Conservation (phyloP, 108 stramenopile genomes). For the Parmales sp. region DNA sequence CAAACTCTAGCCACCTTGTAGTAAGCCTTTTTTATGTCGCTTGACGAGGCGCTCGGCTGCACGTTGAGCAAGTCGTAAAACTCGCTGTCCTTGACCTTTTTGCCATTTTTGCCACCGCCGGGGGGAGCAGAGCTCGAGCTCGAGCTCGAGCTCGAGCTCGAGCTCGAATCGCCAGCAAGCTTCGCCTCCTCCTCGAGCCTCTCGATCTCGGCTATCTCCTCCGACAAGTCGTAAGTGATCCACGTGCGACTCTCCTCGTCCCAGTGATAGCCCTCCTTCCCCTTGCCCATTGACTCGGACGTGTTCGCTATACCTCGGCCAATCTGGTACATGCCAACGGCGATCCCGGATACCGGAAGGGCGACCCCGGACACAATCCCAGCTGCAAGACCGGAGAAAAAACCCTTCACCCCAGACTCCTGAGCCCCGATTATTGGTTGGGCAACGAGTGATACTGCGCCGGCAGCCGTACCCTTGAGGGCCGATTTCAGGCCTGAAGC, state of each 20-base stretch:
- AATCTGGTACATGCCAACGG: slow-evolving; percentile 70
- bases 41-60: slow-evolving; percentile 55
- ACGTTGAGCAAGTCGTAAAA: slow-evolving; percentile 78
- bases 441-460: slow-evolving; percentile 59
- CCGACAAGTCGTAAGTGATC: slow-evolving; percentile 48
- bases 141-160: too few relatives aligned
- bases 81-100: slow-evolving; percentile 59
- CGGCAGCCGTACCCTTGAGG: slow-evolving; percentile 65
- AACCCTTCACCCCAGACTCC: slow-evolving; percentile 59
- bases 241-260: slow-evolving; percentile 63
- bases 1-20: slow-evolving; percentile 66
- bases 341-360: slow-evolving; percentile 68
- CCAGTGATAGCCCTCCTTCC: slow-evolving; percentile 70
- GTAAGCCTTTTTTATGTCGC: slow-evolving; percentile 84
- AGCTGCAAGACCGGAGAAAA: slow-evolving; percentile 46
- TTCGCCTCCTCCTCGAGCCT: background rate
- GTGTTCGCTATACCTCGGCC: slow-evolving; percentile 61
- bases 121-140: too few relatives aligned
- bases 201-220: slow-evolving; percentile 41
- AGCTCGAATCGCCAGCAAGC: too few relatives aligned
- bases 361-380: slow-evolving; percentile 46
- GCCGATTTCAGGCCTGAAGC: slow-evolving; percentile 59
- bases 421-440: slow-evolving; percentile 76
- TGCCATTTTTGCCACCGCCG: slow-evolving; percentile 18
- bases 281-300: slow-evolving; percentile 49